Evolutionary conservation across 768 basidiomycete species (phyloP).

Genomic region (Tulasnella sp.): DNA sequence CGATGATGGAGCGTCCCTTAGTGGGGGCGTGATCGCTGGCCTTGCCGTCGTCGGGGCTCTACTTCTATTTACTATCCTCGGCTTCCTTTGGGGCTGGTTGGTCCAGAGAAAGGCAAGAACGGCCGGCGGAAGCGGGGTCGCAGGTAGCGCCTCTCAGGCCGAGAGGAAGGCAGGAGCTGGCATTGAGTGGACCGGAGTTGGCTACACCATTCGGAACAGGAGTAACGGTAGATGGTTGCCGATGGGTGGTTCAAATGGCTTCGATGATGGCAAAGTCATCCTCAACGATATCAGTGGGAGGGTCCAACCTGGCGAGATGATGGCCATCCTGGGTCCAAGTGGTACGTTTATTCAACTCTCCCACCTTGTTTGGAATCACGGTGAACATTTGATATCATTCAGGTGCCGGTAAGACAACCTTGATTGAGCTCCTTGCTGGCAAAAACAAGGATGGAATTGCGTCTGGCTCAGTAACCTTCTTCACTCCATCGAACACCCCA

Average conservation of each 20-base stretch:
- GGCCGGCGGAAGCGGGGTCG: conserved; percentile 40
- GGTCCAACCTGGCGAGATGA: conserved; percentile 76
- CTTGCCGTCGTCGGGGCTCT: conserved; percentile 77
- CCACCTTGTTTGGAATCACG: background rate
- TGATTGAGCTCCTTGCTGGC: conserved; percentile 86
- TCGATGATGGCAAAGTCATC: conserved; percentile 56
- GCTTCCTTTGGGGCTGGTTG: conserved; percentile 61
- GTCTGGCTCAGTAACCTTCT: conserved; percentile 63
- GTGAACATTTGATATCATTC: background rate
- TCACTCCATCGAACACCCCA: conserved; percentile 32
- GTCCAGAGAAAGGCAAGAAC: conserved; percentile 61
- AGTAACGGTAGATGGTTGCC: conserved; percentile 25
- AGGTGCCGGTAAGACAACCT: conserved; percentile 86
- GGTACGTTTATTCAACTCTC: conserved; percentile 45
- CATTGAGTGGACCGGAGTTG: conserved; percentile 65
- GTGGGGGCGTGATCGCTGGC: conserved; percentile 85
- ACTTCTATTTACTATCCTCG: conserved; percentile 51
- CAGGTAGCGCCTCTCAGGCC: conserved; percentile 34
- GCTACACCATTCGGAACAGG: conserved; percentile 46
- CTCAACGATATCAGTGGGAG: conserved; percentile 66
- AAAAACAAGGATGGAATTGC: conserved; percentile 71
- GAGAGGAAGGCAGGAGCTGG: conserved; percentile 52
- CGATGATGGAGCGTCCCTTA: conserved; percentile 48
- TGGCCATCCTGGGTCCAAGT: conserved; percentile 89
- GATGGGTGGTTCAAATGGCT: conserved; percentile 19